phyloP scores from a whole-genome alignment of 2,329 filamentous ascomycete genomes.

The Hymenoscyphus infarciens region DNA sequence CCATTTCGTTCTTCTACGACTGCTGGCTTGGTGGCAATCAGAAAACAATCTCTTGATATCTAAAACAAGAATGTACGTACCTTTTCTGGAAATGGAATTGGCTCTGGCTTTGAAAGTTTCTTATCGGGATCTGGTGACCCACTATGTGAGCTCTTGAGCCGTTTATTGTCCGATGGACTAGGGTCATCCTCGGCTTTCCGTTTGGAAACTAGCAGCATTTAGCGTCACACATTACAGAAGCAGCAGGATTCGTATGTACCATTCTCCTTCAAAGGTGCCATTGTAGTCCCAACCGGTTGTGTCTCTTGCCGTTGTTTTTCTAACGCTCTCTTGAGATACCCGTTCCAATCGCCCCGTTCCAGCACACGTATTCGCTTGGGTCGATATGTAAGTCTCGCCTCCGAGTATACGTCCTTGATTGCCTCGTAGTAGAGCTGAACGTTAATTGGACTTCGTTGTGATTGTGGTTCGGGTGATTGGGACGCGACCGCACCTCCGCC shows the following conservation, averaged over 20 bases:
- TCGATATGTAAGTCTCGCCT: neutral
- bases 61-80: conserved; percentile 39
- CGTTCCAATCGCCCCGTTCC: conserved; percentile 1
- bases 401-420: neutral
- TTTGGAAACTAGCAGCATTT: conserved; percentile 43
- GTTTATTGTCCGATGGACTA: conserved; percentile 60
- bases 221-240: neutral
- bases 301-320: neutral
- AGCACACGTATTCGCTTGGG: neutral
- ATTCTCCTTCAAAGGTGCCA: conserved; percentile 31
- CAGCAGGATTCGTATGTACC: conserved; percentile 12
- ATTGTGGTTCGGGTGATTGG: neutral
- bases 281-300: conserved; percentile 11
- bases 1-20: conserved; percentile 91
- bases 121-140: conserved; percentile 41
- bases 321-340: neutral
- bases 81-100: conserved; percentile 88
- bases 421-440: neutral
- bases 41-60: conserved; percentile 28
- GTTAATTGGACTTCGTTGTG: neutral
- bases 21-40: conserved; percentile 57
- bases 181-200: conserved; percentile 70
- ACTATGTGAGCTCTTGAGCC: conserved; percentile 51
- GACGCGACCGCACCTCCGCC: neutral
- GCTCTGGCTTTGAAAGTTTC: conserved; percentile 53